Percentiles rank a stretch among this genome's conserved stretches.
Evolutionary conservation across 139 green algal species (phyloP).

Genomic region (Tetratostichococcus sp.): DNA sequence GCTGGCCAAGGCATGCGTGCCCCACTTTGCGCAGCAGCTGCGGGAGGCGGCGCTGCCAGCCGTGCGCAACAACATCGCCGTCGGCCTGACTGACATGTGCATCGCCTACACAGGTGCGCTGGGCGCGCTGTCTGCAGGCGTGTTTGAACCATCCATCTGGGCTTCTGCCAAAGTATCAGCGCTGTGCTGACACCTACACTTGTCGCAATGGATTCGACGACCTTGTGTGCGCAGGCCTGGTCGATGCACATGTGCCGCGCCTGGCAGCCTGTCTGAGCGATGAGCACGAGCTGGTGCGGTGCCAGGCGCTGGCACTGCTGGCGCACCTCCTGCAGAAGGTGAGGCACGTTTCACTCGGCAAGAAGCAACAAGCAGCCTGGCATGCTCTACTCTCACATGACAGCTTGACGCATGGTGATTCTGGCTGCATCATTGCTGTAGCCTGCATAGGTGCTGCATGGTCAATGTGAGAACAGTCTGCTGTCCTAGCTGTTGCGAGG

Average conservation of each 20-base stretch:
- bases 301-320: conserved; percentile 76
- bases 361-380: no score
- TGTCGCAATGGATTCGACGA: no score
- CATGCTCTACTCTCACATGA: no score
- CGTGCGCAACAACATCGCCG: conserved; percentile 88
- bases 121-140: background rate
- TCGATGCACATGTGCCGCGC: conserved; percentile 66
- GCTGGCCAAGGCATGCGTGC: conserved; percentile 69
- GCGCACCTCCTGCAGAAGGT: conserved; percentile 72
- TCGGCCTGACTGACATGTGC: conserved; percentile 79
- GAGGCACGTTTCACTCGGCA: no score
- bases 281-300: conserved; percentile 71
- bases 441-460: no score
- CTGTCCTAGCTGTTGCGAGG: no score
- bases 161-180: no score
- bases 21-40: conserved; percentile 71
- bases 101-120: conserved; percentile 69
- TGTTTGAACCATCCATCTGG: background rate
- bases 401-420: background rate
- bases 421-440: background rate
- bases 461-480: no score
- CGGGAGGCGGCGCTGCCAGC: conserved; percentile 3
- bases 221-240: conserved; percentile 33
- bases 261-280: conserved; percentile 73
- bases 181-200: no score